Conservation (phyloP, 768 basidiomycete genomes). For the Termitomyces sp. region DNA sequence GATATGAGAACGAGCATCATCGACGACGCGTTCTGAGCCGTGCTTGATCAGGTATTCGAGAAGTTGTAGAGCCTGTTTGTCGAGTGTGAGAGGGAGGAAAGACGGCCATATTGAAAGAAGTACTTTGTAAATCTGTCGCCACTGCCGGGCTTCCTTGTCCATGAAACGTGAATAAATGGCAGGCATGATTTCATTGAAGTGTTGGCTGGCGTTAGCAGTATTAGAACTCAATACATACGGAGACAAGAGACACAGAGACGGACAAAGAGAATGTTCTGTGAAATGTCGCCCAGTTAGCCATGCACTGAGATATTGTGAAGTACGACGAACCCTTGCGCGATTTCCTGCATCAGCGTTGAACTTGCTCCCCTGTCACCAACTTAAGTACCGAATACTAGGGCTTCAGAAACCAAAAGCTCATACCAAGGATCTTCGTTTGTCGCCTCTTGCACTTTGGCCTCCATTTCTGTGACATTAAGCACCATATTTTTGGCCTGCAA, state of each 20-base stretch:
- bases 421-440: slow-evolving; percentile 99
- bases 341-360: slow-evolving; percentile 97
- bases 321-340: slow-evolving; percentile 79
- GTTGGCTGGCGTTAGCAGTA: slow-evolving; percentile 57
- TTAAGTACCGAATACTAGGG: slow-evolving; percentile 2
- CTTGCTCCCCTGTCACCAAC: slow-evolving; percentile 73
- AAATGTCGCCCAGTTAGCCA: neutral
- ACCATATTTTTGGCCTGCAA: slow-evolving; percentile 91
- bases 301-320: neutral
- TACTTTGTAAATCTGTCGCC: slow-evolving; percentile 99
- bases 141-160: slow-evolving; percentile 97
- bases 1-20: slow-evolving; percentile 93
- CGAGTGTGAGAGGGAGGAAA: neutral
- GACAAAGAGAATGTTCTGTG: slow-evolving; percentile 96
- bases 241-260: slow-evolving; percentile 25
- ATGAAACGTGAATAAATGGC: slow-evolving; percentile 92
- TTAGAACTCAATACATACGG: neutral
- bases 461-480: slow-evolving; percentile 94
- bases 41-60: slow-evolving; percentile 96
- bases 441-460: slow-evolving; percentile 93
- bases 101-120: slow-evolving; percentile 6
- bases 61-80: slow-evolving; percentile 75
- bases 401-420: slow-evolving; percentile 4
- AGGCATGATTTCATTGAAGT: slow-evolving; percentile 99
- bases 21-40: slow-evolving; percentile 95